phyloP scores from a whole-genome alignment of 257 asterid species.

The Catharanthus roseus region DNA sequence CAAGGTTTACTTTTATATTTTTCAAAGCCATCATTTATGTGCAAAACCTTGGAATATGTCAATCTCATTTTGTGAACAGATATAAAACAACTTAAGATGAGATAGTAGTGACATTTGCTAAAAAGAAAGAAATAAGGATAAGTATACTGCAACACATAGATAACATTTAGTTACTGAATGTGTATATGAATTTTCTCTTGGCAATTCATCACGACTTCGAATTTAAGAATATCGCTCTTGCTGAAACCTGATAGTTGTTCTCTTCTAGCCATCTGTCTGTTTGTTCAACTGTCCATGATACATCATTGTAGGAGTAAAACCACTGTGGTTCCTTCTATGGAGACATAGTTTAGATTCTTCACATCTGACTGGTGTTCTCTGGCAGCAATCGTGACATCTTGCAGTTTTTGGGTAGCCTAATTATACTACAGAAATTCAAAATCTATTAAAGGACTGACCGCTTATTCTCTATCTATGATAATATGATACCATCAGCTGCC shows the following conservation, averaged over 20 bases:
- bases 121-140: neutral
- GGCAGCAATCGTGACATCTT: neutral
- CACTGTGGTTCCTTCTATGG: neutral
- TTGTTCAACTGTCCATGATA: neutral
- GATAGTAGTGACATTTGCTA: neutral
- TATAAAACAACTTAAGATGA: neutral
- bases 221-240: neutral
- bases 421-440: too few relatives aligned
- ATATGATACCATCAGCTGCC: neutral
- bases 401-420: too few relatives aligned
- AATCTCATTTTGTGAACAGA: neutral
- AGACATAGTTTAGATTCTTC: neutral
- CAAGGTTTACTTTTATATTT: slow-evolving; percentile 49
- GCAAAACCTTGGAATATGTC: neutral
- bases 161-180: neutral
- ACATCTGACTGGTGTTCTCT: neutral
- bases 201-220: neutral
- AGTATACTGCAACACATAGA: neutral
- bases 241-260: neutral
- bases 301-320: neutral
- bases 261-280: neutral
- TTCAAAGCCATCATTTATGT: slow-evolving; percentile 4
- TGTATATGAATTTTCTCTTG: neutral
- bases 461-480: neutral
- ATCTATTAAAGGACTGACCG: neutral